Evolutionary conservation across 139 green algal species (phyloP).

Genomic region (Haematococcus lacustris): DNA sequence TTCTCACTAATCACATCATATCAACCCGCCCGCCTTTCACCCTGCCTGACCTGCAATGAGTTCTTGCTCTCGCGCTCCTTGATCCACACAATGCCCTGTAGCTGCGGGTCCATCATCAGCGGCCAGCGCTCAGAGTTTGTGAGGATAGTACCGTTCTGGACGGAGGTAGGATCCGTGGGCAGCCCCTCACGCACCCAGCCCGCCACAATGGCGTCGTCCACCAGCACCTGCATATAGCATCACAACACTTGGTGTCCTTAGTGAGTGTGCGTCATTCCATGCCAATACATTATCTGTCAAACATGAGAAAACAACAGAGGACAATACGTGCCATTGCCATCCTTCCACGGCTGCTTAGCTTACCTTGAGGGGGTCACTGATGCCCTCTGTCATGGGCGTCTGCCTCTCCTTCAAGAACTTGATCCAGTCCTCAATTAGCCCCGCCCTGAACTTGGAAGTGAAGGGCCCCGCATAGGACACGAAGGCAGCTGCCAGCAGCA

Average conservation of each 20-base stretch:
- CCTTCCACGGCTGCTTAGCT: no score
- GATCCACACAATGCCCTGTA: slow-evolving; percentile 84
- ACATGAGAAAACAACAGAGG: no score
- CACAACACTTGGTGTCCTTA: no score
- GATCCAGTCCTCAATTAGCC: slow-evolving; percentile 61
- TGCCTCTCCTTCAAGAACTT: slow-evolving; percentile 61
- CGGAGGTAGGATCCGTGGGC: slow-evolving; percentile 63
- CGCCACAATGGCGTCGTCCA: slow-evolving; percentile 69
- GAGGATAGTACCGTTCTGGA: slow-evolving; percentile 76
- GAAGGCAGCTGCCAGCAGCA: slow-evolving; percentile 66
- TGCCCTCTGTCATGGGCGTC: slow-evolving; percentile 71
- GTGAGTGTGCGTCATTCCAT: no score
- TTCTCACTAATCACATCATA: no score
- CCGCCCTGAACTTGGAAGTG: slow-evolving; percentile 60
- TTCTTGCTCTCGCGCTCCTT: slow-evolving; percentile 78
- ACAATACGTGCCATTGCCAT: no score
- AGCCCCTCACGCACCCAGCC: slow-evolving; percentile 68
- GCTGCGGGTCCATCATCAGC: slow-evolving; percentile 81
- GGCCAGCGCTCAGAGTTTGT: slow-evolving; percentile 76
- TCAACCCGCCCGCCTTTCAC: no score
- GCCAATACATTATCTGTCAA: no score
- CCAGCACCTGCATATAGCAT: no score
- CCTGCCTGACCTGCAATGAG: slow-evolving; percentile 54
- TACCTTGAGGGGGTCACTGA: slow-evolving; percentile 65
- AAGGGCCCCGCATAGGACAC: slow-evolving; percentile 70